Evolutionary conservation across 805 yeast species (phyloP), one percentile per base, ranked within the genome.

Genomic region (Saccharomycopsis guyanensis): DNA sequence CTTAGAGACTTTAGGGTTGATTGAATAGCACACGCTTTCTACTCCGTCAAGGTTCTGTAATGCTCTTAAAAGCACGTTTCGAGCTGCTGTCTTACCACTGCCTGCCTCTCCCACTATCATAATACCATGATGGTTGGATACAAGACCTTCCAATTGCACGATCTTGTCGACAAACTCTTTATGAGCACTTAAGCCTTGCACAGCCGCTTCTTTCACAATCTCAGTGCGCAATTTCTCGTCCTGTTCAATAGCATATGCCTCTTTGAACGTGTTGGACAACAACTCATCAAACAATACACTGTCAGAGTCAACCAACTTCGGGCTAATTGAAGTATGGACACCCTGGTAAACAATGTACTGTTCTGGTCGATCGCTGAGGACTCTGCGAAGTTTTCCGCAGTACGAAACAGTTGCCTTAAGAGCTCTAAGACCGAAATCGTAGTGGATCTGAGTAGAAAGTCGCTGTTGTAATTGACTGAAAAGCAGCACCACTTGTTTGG

Each of bases 391-490:
- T 13, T 57, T 52, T 2, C 87, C 86, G 53, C 89, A 79, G 45
- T 72, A 73, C 6, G 67, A 62, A 15, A 91, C 60, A 0, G 81
- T 75, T 33, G 78, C 70, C 57, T 89, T 91, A 47, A 91, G 60
- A 0, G 95, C 80, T 49, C 97, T 70, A 37, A 91, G 64, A 0
- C 97, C 96, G 71, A 91, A 91, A 57, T 91, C 97, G 55, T 91
- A 91, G 58, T 91, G 97, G 3, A 61, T 57, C 57, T 86, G 96
- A 0, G 50, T 19, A 0, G 84, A 70, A 10, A 77, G 61, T 0
- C 48, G 42, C 0, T 13, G n/a, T 2, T 60, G 57, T n/a, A 91
- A 59, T 1, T 57, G 58, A 0, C 51, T 50, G 51, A 86, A 82
- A 25, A 86, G 69, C 0, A 74, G 68, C 0, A 82, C 85, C 15